Evolutionary conservation across 805 yeast species (phyloP).

Genomic region (Lipomyces starkeyi): DNA sequence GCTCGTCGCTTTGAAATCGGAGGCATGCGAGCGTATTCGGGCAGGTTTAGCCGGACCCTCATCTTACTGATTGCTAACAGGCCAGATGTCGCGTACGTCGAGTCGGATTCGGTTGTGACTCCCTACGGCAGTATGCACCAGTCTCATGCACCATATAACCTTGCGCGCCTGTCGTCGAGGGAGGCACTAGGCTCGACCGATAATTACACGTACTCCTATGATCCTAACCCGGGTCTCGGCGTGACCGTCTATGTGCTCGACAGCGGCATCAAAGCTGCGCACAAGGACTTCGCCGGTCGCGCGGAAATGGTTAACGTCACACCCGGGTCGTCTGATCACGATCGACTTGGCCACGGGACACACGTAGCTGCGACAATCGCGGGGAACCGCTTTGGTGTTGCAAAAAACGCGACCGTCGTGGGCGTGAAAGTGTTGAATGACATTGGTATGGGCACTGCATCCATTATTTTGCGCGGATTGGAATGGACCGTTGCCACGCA

Average conservation of each 20-base stretch:
- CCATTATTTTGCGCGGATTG: constrained; percentile 83
- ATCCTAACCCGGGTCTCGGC: constrained; percentile 29
- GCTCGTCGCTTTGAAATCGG: constrained; percentile 3
- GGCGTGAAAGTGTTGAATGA: constrained; percentile 82
- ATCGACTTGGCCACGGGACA: constrained; percentile 93
- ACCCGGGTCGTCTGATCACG: constrained; percentile 45
- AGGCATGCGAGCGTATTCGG: constrained; percentile 10
- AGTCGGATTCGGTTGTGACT: constrained; percentile 2
- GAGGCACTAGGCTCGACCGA: not conserved
- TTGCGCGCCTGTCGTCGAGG: constrained; percentile 8
- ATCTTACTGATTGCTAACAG: not conserved
- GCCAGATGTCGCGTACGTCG: constrained; percentile 2
- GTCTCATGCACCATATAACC: constrained; percentile 2
- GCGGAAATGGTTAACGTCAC: constrained; percentile 55
- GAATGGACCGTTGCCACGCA: constrained; percentile 82
- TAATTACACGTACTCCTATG: constrained; percentile 15
- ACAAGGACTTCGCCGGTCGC: constrained; percentile 67
- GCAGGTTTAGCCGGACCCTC: not conserved
- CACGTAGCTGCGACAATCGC: constrained; percentile 97
- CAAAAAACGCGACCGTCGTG: constrained; percentile 76
- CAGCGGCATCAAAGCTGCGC: constrained; percentile 83
- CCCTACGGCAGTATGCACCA: not conserved
- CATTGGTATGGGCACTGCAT: constrained; percentile 82
- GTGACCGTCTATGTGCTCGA: constrained; percentile 75
- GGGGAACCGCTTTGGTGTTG: constrained; percentile 78